Percentiles rank a stretch among this genome's conserved stretches.
phyloP scores from a whole-genome alignment of 441 rosid genomes.

The Metrosideros polymorpha region DNA sequence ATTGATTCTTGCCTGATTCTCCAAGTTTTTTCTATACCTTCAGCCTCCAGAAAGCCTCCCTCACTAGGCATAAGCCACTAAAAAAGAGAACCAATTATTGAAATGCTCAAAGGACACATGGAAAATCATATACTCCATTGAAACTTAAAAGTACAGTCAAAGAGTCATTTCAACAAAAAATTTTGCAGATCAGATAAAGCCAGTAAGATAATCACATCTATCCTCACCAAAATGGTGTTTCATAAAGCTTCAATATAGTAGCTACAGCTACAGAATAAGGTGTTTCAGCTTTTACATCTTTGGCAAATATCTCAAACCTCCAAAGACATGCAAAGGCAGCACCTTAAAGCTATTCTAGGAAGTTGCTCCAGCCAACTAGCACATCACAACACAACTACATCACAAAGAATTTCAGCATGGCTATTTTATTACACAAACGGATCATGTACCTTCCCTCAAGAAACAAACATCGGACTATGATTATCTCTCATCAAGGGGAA shows the following conservation, averaged over 20 bases:
- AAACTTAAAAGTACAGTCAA: neutral
- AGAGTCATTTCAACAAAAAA: neutral
- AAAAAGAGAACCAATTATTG: constrained; percentile 9
- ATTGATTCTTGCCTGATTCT: constrained; percentile 59
- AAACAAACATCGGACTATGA: neutral
- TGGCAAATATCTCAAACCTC: neutral
- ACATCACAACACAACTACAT: neutral
- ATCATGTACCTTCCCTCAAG: neutral
- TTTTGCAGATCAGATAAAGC: neutral
- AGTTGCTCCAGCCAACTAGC: neutral
- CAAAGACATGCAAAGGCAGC: neutral
- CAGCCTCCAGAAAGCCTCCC: constrained; percentile 78
- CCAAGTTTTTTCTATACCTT: constrained; percentile 85
- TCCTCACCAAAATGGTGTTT: neutral
- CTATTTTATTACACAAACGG: neutral
- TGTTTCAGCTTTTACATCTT: neutral
- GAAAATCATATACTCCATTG: neutral
- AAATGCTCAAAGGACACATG: neutral
- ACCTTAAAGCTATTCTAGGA: neutral
- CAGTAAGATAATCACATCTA: neutral
- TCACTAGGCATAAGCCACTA: constrained; percentile 89
- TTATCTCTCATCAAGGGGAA: neutral
- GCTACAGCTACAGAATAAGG: neutral
- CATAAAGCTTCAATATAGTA: neutral
- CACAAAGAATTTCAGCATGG: neutral